Evolutionary conservation across 2,329 filamentous ascomycete species (phyloP), one percentile per base, ranked within the genome.

Genomic region (Cylindrodendrum hubeiense): DNA sequence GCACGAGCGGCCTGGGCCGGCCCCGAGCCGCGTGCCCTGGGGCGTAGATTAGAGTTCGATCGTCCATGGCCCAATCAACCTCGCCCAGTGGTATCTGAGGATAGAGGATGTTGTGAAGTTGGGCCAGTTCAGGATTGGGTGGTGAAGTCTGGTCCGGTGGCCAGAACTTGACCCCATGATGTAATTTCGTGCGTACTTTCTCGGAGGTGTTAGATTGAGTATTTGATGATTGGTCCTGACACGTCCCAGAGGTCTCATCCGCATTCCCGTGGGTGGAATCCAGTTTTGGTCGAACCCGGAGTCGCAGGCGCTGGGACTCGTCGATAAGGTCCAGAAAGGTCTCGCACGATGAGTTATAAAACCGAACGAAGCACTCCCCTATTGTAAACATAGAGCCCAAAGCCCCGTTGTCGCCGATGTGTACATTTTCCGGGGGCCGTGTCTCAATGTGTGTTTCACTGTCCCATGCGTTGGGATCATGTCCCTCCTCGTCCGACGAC

Each of bases 281-380:
- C 39, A 52, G 43, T 52, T 67, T 74, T 39, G 75, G 67, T 30
- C 70, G 70, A 19, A 71, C 63, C 33, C 76, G 74, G 34, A 92
- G 77, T 5, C 85, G 82, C 13, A 88, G 77, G 63, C 2, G 74
- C 67, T 47, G 70, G 22, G 44, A 33, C 75, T 80, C 75, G 52
- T 3, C 83, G 77, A 65, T 87, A 0, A 92, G 74, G 68, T 92
- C 90, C 5, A 91, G 58, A 70, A 88, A 91, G 0, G 88, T 82
- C 22, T 81, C 81, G 66, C 84, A 84, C 2, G 82, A 79, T 13
- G 81, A 75, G 54, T 86, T 83, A 73, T 92, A 92, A 3, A 83
- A 81, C 24, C 86, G 82, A 47, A 89, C 77, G 46, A 85, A 84
- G 12, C 86, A 89, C 57, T 85, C 83, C 39, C 83, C 82, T 10